These are phyloP conservation scores for Drosera spatulata DNA, from an alignment of 179 eudicot species.

Conservation along the genomic window DNA sequence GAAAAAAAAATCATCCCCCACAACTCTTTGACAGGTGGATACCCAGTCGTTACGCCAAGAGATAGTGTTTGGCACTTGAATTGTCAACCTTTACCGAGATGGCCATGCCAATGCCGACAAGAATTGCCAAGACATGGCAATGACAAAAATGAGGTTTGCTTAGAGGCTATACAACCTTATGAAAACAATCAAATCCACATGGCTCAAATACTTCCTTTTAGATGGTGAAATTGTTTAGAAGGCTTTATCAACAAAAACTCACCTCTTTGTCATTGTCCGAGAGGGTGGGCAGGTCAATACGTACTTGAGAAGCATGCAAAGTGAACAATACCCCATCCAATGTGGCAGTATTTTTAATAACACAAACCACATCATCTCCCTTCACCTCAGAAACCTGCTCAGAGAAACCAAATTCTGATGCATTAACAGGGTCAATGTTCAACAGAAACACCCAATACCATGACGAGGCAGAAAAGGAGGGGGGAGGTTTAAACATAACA, in stretches of 20 bases:
- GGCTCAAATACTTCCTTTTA: no score
- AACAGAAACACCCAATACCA: neutral
- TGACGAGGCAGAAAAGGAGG: neutral
- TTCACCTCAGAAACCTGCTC: conserved; percentile 62
- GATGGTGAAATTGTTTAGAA: neutral
- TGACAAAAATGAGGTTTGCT: no score
- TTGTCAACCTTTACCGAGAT: no score
- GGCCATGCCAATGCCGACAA: no score
- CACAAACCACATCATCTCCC: conserved; percentile 72
- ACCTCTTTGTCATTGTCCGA: conserved; percentile 83
- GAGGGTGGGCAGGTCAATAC: conserved; percentile 78
- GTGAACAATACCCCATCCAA: conserved; percentile 78
- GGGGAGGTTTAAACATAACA: neutral
- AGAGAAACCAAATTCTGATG: neutral
- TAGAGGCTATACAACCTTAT: no score
- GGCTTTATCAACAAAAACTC: conserved; percentile 5
- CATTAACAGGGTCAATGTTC: no score
- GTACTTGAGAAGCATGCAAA: conserved; percentile 85
- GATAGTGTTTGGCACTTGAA: no score
- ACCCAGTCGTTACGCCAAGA: no score
- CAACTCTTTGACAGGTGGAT: no score
- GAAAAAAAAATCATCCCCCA: no score
- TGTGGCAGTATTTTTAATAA: conserved; percentile 81
- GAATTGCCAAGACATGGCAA: no score
- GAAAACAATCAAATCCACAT: no score